These are phyloP conservation scores for Aspergillus sparsus DNA, from an alignment of 495 filamentous ascomycete genomes.

Conservation along the genomic window DNA sequence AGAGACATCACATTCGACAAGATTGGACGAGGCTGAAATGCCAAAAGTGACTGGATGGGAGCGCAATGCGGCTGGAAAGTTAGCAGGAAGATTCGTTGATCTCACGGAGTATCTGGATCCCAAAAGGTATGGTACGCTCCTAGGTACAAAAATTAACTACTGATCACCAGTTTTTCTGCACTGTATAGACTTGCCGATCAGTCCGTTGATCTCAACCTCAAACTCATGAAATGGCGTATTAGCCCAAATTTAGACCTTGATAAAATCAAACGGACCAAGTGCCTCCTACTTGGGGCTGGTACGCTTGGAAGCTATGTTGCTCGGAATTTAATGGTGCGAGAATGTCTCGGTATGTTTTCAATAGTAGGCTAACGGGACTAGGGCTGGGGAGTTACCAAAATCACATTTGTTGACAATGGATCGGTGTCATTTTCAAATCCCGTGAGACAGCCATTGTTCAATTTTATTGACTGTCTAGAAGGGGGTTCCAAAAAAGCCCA, in stretches of 20 bases:
- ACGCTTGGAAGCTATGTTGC: slow-evolving; percentile 94
- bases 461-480: slow-evolving; percentile 82
- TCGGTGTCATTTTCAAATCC: slow-evolving; percentile 96
- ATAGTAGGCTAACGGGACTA: slow-evolving; percentile 22
- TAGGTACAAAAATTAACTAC: neutral
- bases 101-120: slow-evolving; percentile 93
- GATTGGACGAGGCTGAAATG: slow-evolving; percentile 47
- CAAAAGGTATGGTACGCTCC: slow-evolving; percentile 44
- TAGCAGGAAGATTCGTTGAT: slow-evolving; percentile 73
- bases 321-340: slow-evolving; percentile 70
- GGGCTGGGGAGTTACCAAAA: slow-evolving; percentile 95
- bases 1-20: slow-evolving; percentile 22
- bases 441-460: slow-evolving; percentile 89
- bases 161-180: neutral
- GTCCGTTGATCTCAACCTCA: slow-evolving; percentile 95
- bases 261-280: slow-evolving; percentile 85
- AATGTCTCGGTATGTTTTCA: neutral
- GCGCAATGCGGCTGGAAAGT: slow-evolving; percentile 71
- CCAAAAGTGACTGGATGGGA: slow-evolving; percentile 97
- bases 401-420: slow-evolving; percentile 96
- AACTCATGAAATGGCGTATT: slow-evolving; percentile 98
- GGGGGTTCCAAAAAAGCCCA: slow-evolving; percentile 84
- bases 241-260: slow-evolving; percentile 86
- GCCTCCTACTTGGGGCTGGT: slow-evolving; percentile 90
- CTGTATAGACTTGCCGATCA: slow-evolving; percentile 74